Percentiles rank a stretch among this genome's conserved stretches.
phyloP scores from a whole-genome alignment of 2,329 filamentous ascomycete genomes.

The Colletotrichum sp. region DNA sequence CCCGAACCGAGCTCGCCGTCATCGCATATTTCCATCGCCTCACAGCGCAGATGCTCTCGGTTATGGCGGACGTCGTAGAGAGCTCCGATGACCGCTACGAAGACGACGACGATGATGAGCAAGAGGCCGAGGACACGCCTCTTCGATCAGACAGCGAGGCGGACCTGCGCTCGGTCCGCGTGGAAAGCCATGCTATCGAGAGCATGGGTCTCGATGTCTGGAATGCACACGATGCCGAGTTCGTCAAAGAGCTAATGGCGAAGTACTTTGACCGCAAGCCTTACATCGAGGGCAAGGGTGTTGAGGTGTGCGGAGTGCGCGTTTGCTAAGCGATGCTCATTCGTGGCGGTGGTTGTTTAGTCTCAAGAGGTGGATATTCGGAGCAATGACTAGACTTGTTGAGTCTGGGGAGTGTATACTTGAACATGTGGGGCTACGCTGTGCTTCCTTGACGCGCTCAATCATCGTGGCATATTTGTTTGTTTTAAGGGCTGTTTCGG shows the following conservation, averaged over 20 bases:
- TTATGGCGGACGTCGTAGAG: slow-evolving; percentile 66
- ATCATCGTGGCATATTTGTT: background rate
- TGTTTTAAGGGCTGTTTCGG: background rate
- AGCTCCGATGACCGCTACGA: slow-evolving; percentile 50
- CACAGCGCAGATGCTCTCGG: slow-evolving; percentile 68
- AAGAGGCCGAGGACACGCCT: slow-evolving; percentile 32
- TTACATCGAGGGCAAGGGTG: slow-evolving; percentile 69
- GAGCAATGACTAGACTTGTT: background rate
- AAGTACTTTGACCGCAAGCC: slow-evolving; percentile 71
- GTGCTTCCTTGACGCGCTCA: background rate
- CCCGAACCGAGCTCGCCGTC: slow-evolving; percentile 69
- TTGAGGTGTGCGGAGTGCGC: slow-evolving; percentile 76
- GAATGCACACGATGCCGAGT: slow-evolving; percentile 73
- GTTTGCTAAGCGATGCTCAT: slow-evolving; percentile 58
- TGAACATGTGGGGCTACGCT: background rate
- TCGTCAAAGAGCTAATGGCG: slow-evolving; percentile 66
- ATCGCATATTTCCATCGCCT: slow-evolving; percentile 84
- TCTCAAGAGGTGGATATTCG: background rate
- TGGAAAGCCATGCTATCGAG: slow-evolving; percentile 70
- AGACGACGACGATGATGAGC: slow-evolving; percentile 35
- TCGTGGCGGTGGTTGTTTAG: background rate
- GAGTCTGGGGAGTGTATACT: background rate
- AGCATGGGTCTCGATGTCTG: slow-evolving; percentile 80
- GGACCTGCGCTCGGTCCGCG: slow-evolving; percentile 47
- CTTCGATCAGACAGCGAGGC: slow-evolving; percentile 27